Evolutionary conservation across 1,139 yeast species (phyloP).

Genomic region (Arxiozyma heterogenica): DNA sequence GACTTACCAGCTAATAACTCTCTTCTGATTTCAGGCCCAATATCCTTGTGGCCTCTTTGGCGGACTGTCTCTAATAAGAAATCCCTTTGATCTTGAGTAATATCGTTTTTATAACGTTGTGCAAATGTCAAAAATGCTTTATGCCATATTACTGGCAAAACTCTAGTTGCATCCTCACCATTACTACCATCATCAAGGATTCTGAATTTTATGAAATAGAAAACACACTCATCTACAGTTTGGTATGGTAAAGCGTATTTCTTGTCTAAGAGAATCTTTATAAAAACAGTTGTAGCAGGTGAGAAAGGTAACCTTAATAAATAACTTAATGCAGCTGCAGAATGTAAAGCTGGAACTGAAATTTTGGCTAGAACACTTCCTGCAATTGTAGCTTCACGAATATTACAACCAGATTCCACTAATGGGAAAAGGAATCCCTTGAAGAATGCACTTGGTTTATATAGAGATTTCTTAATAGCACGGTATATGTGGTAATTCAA

Average conservation of each 20-base stretch:
- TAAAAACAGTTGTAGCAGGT: slow-evolving; percentile 85
- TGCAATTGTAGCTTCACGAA: slow-evolving; percentile 90
- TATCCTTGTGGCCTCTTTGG: slow-evolving; percentile 77
- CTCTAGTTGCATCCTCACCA: slow-evolving; percentile 42
- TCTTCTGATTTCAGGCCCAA: slow-evolving; percentile 91
- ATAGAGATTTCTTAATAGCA: slow-evolving; percentile 81
- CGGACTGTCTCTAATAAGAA: slow-evolving; percentile 83
- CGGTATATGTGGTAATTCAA: slow-evolving; percentile 87
- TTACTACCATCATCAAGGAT: slow-evolving; percentile 38
- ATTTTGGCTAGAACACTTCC: slow-evolving; percentile 85
- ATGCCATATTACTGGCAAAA: slow-evolving; percentile 92
- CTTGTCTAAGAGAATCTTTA: slow-evolving; percentile 81
- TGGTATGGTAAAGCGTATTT: slow-evolving; percentile 95
- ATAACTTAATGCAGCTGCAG: slow-evolving; percentile 88
- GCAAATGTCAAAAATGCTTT: slow-evolving; percentile 91
- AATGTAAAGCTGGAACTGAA: slow-evolving; percentile 89
- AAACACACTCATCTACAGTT: slow-evolving; percentile 91
- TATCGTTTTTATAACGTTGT: slow-evolving; percentile 91
- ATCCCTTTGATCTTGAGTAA: slow-evolving; percentile 95
- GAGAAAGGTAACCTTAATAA: slow-evolving; percentile 74
- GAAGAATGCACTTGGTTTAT: slow-evolving; percentile 96
- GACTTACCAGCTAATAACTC: slow-evolving; percentile 78
- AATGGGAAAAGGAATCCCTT: slow-evolving; percentile 91
- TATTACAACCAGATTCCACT: slow-evolving; percentile 73
- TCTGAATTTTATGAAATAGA: slow-evolving; percentile 86